phyloP scores from a whole-genome alignment of 1,284 basidiomycete species.

The Meira miltonrushii region DNA sequence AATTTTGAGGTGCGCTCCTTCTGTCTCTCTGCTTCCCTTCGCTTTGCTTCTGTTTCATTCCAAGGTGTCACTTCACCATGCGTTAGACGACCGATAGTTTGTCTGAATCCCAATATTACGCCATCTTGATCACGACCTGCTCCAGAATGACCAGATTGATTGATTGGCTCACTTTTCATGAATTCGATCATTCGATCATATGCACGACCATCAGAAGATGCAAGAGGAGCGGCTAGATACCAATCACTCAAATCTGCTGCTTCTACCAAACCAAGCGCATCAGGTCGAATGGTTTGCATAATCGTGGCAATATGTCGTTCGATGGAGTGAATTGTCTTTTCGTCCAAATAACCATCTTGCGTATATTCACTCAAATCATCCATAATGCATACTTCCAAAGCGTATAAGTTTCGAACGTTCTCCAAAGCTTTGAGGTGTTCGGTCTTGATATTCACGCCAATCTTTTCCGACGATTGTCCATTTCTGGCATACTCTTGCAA shows the following conservation, averaged over 20 bases:
- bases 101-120: conserved; percentile 31
- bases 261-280: conserved; percentile 32
- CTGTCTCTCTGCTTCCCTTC: not conserved
- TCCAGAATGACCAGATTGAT: conserved; percentile 27
- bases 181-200: conserved; percentile 42
- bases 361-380: conserved; percentile 13
- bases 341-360: conserved; percentile 8
- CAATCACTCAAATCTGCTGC: conserved; percentile 41
- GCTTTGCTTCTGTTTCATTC: conserved; percentile 2
- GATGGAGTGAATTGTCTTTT: not conserved
- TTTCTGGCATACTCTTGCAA: not conserved
- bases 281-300: conserved; percentile 10
- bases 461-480: not conserved
- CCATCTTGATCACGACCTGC: conserved; percentile 31
- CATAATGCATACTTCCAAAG: conserved; percentile 32
- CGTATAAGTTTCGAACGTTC: conserved; percentile 18
- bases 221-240: conserved; percentile 38
- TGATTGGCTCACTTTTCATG: conserved; percentile 40
- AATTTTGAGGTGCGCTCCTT: not conserved
- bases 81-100: conserved; percentile 30
- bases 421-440: conserved; percentile 1
- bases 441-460: not conserved
- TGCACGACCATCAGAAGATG: conserved; percentile 29
- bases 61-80: conserved; percentile 31
- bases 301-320: not conserved